Percentiles rank a stretch among this genome's conserved stretches.
These are phyloP conservation scores for Heritiera fomes DNA, from an alignment of 345 rosid genomes.

Conservation along the genomic window DNA sequence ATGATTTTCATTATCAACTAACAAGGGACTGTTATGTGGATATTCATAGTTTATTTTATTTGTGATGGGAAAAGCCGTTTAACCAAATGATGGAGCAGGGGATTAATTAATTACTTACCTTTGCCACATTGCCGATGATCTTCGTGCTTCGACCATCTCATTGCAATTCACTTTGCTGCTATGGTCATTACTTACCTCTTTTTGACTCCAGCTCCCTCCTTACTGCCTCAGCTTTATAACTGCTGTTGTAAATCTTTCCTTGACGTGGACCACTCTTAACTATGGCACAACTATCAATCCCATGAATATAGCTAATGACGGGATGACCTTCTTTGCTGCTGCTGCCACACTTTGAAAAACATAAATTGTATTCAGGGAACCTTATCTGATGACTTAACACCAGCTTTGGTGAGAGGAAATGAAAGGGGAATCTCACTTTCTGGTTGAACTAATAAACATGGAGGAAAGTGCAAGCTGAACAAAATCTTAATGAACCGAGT, in stretches of 20 bases:
- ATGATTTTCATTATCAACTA: not conserved
- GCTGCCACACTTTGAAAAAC: not conserved
- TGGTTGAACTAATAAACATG: not conserved
- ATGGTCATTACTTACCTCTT: not conserved
- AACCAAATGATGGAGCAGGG: not conserved
- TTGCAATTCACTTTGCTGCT: not conserved
- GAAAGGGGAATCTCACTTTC: not conserved
- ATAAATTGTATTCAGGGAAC: not conserved
- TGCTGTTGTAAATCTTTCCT: not conserved
- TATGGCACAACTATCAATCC: not conserved
- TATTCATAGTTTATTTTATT: not conserved
- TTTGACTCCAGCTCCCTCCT: not conserved
- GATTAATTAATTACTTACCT: not conserved
- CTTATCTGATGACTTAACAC: not conserved
- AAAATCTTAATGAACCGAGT: not conserved
- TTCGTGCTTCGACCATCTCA: not conserved
- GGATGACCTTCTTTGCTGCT: not conserved
- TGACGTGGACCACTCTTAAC: not conserved
- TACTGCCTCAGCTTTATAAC: not conserved
- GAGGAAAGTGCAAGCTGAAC: not conserved
- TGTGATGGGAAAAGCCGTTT: not conserved
- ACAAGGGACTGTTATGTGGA: not conserved
- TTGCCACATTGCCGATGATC: not conserved
- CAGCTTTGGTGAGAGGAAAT: not conserved
- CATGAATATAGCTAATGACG: not conserved